These are phyloP conservation scores for Arabidopsis thaliana DNA, from an alignment of 345 rosid genomes.

Conservation along the genomic window TAIR10.1 NC_003070.9:555001-555500, in stretches of 20 bases:
- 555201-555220: background rate
- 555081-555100: too few species aligned
- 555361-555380: conserved; percentile 15
- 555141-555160: conserved; percentile 27
- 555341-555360: conserved; percentile 17
- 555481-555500: background rate
- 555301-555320: conserved; percentile 31
- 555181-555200: conserved; percentile 23
- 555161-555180: conserved; percentile 36
- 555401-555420: background rate
- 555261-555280: conserved; percentile 40
- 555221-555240: background rate
- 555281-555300: conserved; percentile 37
- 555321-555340: conserved; percentile 7
- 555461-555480: background rate
- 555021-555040: too few species aligned
- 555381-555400: conserved; percentile 4
- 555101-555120: too few species aligned
- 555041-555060: too few species aligned
- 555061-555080: too few species aligned
- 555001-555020: background rate
- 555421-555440: background rate
- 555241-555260: conserved; percentile 8
- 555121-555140: too few species aligned
- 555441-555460: background rate